Evolutionary conservation across 176 grass and related monocot genomes (phyloP), one percentile per base, ranked within the genome.

Genomic region (Canna indica): DNA sequence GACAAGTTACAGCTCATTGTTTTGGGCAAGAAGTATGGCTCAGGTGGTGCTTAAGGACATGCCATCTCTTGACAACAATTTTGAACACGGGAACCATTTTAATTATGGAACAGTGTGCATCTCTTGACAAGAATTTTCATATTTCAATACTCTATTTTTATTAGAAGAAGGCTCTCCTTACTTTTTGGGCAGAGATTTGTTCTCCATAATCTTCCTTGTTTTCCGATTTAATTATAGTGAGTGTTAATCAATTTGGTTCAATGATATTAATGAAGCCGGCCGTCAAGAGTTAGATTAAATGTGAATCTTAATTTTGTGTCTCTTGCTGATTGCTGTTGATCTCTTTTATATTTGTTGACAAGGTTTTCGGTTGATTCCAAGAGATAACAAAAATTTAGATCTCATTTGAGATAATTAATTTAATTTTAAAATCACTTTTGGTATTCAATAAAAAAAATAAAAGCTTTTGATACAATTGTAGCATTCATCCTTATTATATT

Each of bases 1-100:
- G 92, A 96, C 71, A 90, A 96, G 81, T 78, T 96, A 35, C 92
- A 96, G 92, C 87, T 96, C 77, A 75, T 96, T 80, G 85, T 96
- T 83, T 87, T 96, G 0, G 92, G 92, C 22, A 96, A 96, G 88
- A 96, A 96, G 85, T 96, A 83, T 0, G 85, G 88, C 64, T 91
- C 88, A 0, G 92, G 92, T 14, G 76, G 85, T 79, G 92, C 85
- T 68, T 96, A 96, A 78, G 52, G 0, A 13, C 35, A 29, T 18
- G 0, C 13, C 44, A 53, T 41, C 5, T 1, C 7, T 14, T 14
- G 35, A 42, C 74, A 36, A 75, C 41, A 60, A 69, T 87, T 83
- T 84, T 75, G 85, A 91, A 77, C 73, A 85, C 67, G 81, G 79
- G 72, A 81, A 53, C 46, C 71, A 36, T 47, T 8, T 35, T 75